Conservation (phyloP, 2,329 filamentous ascomycete genomes). For the Amphichorda felina region DNA sequence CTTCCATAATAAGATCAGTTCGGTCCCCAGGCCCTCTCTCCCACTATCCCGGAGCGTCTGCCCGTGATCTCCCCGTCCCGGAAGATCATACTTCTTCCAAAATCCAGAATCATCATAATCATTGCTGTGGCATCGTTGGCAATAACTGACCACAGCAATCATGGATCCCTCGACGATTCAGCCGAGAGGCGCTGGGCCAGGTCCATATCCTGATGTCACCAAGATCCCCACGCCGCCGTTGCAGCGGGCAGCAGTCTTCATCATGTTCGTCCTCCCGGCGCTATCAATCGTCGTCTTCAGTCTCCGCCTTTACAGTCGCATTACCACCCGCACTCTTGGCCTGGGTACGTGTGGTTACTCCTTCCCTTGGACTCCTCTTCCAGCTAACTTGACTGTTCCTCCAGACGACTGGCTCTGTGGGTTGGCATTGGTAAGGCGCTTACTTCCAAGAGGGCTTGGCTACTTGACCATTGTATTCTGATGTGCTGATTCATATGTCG, state of each 20-base stretch:
- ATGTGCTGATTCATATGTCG: not conserved
- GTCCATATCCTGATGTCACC: slow-evolving; percentile 8
- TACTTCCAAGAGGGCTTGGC: not conserved
- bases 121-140: no score
- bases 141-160: no score
- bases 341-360: slow-evolving; percentile 9
- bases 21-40: no score
- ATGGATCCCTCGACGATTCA: slow-evolving; percentile 2
- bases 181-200: slow-evolving; percentile 2
- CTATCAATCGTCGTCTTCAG: slow-evolving; percentile 11
- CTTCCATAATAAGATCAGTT: no score
- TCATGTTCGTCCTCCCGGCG: slow-evolving; percentile 15
- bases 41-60: no score
- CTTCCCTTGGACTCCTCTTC: not conserved
- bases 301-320: slow-evolving; percentile 11
- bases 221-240: slow-evolving; percentile 15
- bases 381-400: not conserved
- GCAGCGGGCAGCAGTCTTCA: slow-evolving; percentile 12
- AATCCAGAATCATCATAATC: no score
- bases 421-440: slow-evolving; percentile 10
- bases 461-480: no score
- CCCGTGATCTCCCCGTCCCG: no score
- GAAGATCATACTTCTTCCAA: no score
- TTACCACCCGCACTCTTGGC: slow-evolving; percentile 12
- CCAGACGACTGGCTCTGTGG: slow-evolving; percentile 11